A percentile compares a stretch with the other conserved stretches of the same genome.
These are phyloP conservation scores for Keithomyces neogunnii DNA, from an alignment of 2,329 filamentous ascomycete genomes.

Conservation along the genomic window DNA sequence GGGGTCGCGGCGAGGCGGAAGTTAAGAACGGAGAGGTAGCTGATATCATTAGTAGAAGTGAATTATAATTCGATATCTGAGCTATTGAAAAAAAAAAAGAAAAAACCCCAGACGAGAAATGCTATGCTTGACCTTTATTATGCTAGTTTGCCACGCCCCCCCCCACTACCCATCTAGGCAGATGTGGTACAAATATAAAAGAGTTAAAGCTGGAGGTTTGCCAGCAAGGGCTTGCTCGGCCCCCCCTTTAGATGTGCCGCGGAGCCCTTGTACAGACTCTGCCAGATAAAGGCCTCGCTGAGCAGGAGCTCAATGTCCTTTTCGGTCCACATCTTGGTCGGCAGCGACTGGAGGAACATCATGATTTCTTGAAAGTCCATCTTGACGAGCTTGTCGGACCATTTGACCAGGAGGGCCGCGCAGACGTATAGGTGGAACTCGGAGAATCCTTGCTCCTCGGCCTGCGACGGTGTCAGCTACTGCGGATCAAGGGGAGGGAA, in stretches of 20 bases:
- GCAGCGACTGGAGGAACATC: constrained; percentile 97
- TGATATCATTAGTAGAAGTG: neutral
- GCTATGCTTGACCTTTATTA: neutral
- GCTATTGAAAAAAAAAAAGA: neutral
- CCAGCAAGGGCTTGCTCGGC: constrained; percentile 24
- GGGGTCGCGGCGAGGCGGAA: no score
- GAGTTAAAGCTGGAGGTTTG: constrained; percentile 27
- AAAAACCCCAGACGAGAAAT: neutral
- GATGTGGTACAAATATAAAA: neutral
- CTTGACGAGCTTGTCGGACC: constrained; percentile 87
- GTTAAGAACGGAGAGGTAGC: neutral
- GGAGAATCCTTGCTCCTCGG: constrained; percentile 96
- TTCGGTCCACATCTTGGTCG: constrained; percentile 90
- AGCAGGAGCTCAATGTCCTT: constrained; percentile 95
- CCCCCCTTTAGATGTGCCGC: constrained; percentile 72
- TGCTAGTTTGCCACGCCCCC: neutral
- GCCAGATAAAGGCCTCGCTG: constrained; percentile 98
- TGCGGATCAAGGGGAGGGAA: neutral
- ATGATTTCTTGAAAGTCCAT: constrained; percentile 99
- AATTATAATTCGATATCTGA: neutral
- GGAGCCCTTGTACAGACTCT: constrained; percentile 91
- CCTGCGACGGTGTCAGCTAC: constrained; percentile 41
- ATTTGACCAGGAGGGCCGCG: constrained; percentile 95
- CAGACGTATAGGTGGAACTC: constrained; percentile 98
- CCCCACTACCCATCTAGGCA: no score